Percentiles rank a stretch among this genome's conserved stretches.
Conservation (phyloP, 495 filamentous ascomycete species). For the Cercophora scortea region DNA sequence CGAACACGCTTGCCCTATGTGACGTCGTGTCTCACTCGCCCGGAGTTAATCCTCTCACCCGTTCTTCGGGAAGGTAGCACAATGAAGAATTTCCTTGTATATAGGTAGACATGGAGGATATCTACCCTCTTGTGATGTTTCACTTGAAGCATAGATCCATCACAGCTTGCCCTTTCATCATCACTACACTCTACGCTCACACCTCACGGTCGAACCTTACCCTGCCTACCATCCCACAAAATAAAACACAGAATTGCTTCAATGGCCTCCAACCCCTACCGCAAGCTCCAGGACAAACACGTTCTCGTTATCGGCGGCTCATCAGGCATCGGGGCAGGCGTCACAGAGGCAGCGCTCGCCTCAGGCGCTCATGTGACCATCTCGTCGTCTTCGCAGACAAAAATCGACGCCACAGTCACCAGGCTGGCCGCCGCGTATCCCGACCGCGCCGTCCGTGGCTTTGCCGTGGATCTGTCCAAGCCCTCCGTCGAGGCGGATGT, state of each 20-base stretch:
- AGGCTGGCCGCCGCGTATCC: constrained; percentile 32
- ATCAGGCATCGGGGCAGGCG: constrained; percentile 48
- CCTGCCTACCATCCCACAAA: too few relatives aligned
- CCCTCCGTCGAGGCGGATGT: constrained; percentile 38
- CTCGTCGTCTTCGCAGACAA: constrained; percentile 40
- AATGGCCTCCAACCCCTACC: constrained; percentile 19
- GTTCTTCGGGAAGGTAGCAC: too few relatives aligned
- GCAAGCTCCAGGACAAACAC: constrained; percentile 31
- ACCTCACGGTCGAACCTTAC: background rate
- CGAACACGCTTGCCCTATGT: too few relatives aligned
- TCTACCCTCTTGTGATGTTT: too few relatives aligned
- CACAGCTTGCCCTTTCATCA: too few relatives aligned
- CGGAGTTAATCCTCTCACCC: too few relatives aligned
- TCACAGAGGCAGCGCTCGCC: constrained; percentile 43
- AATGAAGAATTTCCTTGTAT: too few relatives aligned
- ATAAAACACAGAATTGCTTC: too few relatives aligned
- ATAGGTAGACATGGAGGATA: too few relatives aligned
- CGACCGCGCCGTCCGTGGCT: constrained; percentile 22
- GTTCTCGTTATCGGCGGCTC: constrained; percentile 50
- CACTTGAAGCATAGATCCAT: too few relatives aligned
- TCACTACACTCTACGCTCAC: background rate
- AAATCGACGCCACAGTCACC: constrained; percentile 30
- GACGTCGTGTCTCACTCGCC: too few relatives aligned
- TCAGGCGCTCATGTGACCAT: constrained; percentile 46
- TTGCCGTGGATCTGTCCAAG: constrained; percentile 43